These are phyloP conservation scores for Penicillium sp. DNA, from an alignment of 2,329 filamentous ascomycete genomes.

Conservation along the genomic window DNA sequence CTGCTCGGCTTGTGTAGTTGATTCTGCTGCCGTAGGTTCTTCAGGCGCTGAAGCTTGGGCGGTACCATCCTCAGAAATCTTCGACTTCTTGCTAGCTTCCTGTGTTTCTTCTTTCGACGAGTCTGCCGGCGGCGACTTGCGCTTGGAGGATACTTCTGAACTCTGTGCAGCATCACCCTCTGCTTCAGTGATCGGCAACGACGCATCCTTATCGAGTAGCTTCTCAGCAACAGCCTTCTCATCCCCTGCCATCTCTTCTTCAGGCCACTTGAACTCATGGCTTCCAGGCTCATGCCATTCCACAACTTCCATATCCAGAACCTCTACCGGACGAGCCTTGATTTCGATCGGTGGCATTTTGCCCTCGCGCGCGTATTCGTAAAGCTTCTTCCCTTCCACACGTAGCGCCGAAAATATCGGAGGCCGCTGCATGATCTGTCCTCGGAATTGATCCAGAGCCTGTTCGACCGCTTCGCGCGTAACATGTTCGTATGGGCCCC, in stretches of 20 bases:
- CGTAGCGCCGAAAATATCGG: constrained; percentile 90
- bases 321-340: constrained; percentile 69
- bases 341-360: constrained; percentile 82
- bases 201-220: constrained; percentile 43
- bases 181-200: constrained; percentile 16
- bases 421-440: constrained; percentile 81
- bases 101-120: constrained; percentile 17
- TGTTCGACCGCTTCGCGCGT: constrained; percentile 72
- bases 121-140: constrained; percentile 32
- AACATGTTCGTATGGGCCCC: constrained; percentile 70
- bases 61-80: constrained; percentile 27
- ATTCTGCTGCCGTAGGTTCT: constrained; percentile 11
- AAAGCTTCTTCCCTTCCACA: constrained; percentile 87
- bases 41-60: constrained; percentile 11
- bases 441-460: constrained; percentile 67
- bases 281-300: constrained; percentile 78
- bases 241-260: constrained; percentile 66
- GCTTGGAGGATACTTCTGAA: constrained; percentile 25
- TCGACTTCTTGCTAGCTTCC: constrained; percentile 29
- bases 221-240: constrained; percentile 71
- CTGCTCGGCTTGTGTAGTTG: constrained; percentile 15
- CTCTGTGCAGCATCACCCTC: constrained; percentile 28
- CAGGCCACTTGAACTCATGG: constrained; percentile 73
- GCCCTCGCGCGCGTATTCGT: constrained; percentile 91
- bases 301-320: constrained; percentile 68